Percentiles rank a stretch among this genome's conserved stretches.
These are phyloP conservation scores for Sphaerobolus stellatus DNA, from an alignment of 1,284 basidiomycete species.

Conservation along the genomic window DNA sequence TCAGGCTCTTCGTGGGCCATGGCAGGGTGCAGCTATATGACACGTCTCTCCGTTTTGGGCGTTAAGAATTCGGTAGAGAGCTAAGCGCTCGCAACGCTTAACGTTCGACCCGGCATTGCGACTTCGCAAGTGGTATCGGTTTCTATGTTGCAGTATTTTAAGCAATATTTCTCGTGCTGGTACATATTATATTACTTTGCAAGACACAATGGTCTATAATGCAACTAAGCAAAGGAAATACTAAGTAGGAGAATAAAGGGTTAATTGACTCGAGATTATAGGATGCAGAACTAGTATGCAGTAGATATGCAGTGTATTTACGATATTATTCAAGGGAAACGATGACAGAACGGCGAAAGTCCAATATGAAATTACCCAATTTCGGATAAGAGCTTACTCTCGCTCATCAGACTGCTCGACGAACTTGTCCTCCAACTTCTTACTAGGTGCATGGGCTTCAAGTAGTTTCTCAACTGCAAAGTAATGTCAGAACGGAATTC, in stretches of 20 bases:
- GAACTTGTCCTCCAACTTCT: conserved; percentile 5
- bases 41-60: conserved; percentile 1
- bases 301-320: too few relatives aligned
- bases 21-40: neutral
- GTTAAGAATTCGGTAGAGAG: neutral
- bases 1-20: conserved; percentile 11
- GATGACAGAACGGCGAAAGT: too few relatives aligned
- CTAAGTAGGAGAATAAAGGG: neutral
- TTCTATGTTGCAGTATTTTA: too few relatives aligned
- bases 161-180: conserved; percentile 4
- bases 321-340: too few relatives aligned
- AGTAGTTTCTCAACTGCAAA: conserved; percentile 67
- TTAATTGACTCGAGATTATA: too few relatives aligned
- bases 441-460: conserved; percentile 39
- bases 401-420: too few relatives aligned
- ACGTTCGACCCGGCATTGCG: too few relatives aligned
- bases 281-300: too few relatives aligned
- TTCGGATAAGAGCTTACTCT: too few relatives aligned
- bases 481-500: neutral
- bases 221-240: neutral
- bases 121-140: too few relatives aligned
- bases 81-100: too few relatives aligned
- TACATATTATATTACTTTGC: conserved; percentile 1
- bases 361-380: too few relatives aligned
- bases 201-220: neutral